Percentiles rank a stretch among this genome's conserved stretches.
These are phyloP conservation scores for Prunella vulgaris DNA, from an alignment of 257 asterid genomes.

Conservation along the genomic window DNA sequence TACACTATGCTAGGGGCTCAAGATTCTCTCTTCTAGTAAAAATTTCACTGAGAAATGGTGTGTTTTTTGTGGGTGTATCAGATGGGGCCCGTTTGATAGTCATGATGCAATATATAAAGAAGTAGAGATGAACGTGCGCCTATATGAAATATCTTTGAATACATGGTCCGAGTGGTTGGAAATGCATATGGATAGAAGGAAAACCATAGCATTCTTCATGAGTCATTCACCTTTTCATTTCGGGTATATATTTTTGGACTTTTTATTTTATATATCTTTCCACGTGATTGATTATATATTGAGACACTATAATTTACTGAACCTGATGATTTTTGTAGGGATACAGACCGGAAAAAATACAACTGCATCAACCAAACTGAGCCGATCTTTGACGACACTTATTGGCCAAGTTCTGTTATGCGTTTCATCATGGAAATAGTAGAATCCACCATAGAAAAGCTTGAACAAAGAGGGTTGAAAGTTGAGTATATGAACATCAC, in stretches of 20 bases:
- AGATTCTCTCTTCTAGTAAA: too few species aligned
- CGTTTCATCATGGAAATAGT: neutral
- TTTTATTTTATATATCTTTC: too few species aligned
- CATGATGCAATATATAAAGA: neutral
- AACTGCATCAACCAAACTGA: constrained; percentile 3
- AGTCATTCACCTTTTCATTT: constrained; percentile 13
- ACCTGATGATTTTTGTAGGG: neutral
- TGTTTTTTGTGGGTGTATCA: neutral
- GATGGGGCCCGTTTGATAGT: constrained; percentile 52
- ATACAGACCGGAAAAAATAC: neutral
- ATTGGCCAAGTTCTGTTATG: neutral
- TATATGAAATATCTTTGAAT: constrained; percentile 6
- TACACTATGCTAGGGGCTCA: neutral
- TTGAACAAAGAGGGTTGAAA: constrained; percentile 12
- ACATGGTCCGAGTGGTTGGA: constrained; percentile 28
- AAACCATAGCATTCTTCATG: constrained; percentile 39
- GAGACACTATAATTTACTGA: neutral
- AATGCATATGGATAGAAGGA: constrained; percentile 41
- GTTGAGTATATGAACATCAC: constrained; percentile 57
- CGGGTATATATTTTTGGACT: neutral
- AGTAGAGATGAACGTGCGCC: neutral
- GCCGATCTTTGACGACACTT: constrained; percentile 1
- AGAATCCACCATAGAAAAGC: neutral
- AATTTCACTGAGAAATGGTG: neutral
- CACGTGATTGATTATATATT: too few species aligned